A percentile compares a stretch with the other conserved stretches of the same genome.
Evolutionary conservation across 208 protist species (phyloP).

Genomic region (Leishmania guyanensis): DNA sequence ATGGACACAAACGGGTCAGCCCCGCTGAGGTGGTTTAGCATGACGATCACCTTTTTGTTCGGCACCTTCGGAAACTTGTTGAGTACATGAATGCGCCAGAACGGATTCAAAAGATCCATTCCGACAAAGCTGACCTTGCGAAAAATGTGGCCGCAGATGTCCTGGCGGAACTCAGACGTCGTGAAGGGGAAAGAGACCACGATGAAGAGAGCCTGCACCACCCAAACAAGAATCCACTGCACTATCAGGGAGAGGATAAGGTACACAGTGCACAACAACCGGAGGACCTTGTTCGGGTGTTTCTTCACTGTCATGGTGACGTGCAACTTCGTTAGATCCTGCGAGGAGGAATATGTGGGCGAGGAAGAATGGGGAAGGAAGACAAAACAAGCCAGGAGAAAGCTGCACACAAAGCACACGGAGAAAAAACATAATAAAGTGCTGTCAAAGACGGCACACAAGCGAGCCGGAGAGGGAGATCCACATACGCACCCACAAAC

Average conservation of each 20-base stretch:
- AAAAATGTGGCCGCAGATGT: slow-evolving; percentile 83
- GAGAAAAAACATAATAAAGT: neutral
- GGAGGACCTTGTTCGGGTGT: slow-evolving; percentile 31
- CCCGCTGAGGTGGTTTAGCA: slow-evolving; percentile 86
- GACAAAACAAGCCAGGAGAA: neutral
- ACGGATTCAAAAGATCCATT: slow-evolving; percentile 78
- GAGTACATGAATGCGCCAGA: slow-evolving; percentile 74
- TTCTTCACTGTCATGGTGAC: slow-evolving; percentile 9
- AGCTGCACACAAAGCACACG: neutral
- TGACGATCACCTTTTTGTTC: slow-evolving; percentile 72
- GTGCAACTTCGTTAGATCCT: neutral
- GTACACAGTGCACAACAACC: slow-evolving; percentile 58
- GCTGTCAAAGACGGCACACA: neutral
- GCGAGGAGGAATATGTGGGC: neutral
- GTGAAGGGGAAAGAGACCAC: slow-evolving; percentile 66
- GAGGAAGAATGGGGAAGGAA: neutral
- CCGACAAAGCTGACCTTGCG: slow-evolving; percentile 57
- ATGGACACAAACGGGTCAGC: slow-evolving; percentile 82
- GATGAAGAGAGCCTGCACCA: slow-evolving; percentile 68
- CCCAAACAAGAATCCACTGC: slow-evolving; percentile 68
- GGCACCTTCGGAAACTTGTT: slow-evolving; percentile 68
- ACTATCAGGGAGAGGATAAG: slow-evolving; percentile 50
- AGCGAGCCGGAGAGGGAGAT: neutral
- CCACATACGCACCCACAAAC: neutral
- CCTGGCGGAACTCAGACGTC: slow-evolving; percentile 50